These are phyloP conservation scores for Tetradesmus obliquus DNA, from an alignment of 139 green algal species.

Conservation along the genomic window DNA sequence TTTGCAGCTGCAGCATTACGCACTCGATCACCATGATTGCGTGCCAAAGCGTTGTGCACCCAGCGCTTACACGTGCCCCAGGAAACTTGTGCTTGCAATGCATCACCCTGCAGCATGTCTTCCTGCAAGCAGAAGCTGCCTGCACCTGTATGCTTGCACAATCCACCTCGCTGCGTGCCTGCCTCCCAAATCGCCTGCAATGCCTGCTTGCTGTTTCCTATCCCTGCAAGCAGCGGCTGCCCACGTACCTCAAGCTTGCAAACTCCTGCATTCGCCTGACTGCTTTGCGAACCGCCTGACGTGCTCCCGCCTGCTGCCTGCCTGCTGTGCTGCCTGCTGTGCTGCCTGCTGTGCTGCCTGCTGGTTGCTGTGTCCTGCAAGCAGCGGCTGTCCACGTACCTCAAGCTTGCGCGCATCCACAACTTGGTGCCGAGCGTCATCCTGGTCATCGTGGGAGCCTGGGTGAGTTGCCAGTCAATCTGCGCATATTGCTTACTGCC, in stretches of 20 bases:
- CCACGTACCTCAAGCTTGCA: neutral
- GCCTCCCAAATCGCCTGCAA: neutral
- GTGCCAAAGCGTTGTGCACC: too few species aligned
- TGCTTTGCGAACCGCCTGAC: neutral
- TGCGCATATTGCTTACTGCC: too few species aligned
- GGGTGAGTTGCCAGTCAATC: slow-evolving; percentile 39
- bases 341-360: too few species aligned
- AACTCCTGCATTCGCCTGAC: too few species aligned
- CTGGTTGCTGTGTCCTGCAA: neutral
- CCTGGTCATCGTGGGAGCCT: slow-evolving; percentile 73
- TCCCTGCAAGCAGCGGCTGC: neutral
- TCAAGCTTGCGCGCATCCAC: slow-evolving; percentile 67
- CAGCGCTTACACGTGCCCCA: too few species aligned
- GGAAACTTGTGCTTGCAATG: too few species aligned
- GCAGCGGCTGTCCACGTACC: slow-evolving; percentile 34
- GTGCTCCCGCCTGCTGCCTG: neutral
- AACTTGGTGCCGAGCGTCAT: slow-evolving; percentile 67
- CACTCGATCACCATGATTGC: too few species aligned
- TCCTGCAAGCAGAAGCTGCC: neutral
- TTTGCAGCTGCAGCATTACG: too few species aligned
- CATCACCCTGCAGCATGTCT: neutral
- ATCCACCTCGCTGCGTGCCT: neutral
- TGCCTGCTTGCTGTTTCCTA: neutral
- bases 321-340: neutral
- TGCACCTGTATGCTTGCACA: neutral